These are phyloP conservation scores for Primulina tabacum DNA, from an alignment of 257 asterid genomes.

Conservation along the genomic window DNA sequence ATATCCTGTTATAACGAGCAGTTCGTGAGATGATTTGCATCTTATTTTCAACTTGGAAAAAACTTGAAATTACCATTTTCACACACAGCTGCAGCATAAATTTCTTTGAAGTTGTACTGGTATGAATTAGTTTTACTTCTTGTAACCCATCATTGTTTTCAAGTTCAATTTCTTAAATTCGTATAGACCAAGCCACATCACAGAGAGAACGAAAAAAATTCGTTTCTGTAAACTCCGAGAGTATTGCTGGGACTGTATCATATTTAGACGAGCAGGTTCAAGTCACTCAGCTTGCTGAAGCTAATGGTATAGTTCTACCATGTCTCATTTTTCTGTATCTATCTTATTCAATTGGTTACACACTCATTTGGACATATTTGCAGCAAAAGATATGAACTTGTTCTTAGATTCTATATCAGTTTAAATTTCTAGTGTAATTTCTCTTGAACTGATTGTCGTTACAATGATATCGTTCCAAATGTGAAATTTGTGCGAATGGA, in stretches of 20 bases:
- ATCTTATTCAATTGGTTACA: constrained; percentile 2
- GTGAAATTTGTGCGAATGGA: constrained; percentile 1
- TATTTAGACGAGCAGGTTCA: constrained; percentile 35
- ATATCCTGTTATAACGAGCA: neutral
- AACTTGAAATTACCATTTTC: constrained; percentile 6
- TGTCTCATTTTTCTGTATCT: constrained; percentile 7
- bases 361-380: neutral
- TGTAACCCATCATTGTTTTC: constrained; percentile 11
- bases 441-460: constrained; percentile 18
- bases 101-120: constrained; percentile 1
- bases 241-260: constrained; percentile 43
- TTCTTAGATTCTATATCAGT: neutral
- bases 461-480: constrained; percentile 19
- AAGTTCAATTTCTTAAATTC: constrained; percentile 47
- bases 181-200: constrained; percentile 48
- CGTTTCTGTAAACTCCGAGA: constrained; percentile 33
- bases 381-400: constrained; percentile 4
- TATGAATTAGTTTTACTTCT: neutral
- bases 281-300: constrained; percentile 36
- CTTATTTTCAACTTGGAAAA: constrained; percentile 12
- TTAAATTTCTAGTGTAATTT: neutral
- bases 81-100: neutral
- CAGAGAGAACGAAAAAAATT: constrained; percentile 38
- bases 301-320: constrained; percentile 40
- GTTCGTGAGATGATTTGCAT: constrained; percentile 4